A percentile compares a stretch with the other conserved stretches of the same genome.
These are phyloP conservation scores for Capsicum rhomboideum DNA, from an alignment of 257 asterid genomes.

Conservation along the genomic window DNA sequence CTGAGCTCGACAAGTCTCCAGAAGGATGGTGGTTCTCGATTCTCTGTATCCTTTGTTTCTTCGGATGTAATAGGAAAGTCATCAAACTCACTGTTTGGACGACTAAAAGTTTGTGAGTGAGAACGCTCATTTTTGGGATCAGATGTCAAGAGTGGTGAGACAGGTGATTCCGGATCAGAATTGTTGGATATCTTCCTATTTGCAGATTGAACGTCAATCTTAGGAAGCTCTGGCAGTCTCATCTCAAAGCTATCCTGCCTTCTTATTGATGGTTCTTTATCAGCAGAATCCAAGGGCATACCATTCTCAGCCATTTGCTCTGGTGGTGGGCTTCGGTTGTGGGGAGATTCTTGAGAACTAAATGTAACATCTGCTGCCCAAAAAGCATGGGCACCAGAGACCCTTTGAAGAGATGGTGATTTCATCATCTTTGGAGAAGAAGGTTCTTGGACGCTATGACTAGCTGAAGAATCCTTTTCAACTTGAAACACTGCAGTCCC, in stretches of 20 bases:
- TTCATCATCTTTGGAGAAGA: conserved; percentile 88
- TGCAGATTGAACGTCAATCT: conserved; percentile 81
- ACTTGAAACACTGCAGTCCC: conserved; percentile 69
- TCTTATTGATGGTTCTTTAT: conserved; percentile 85
- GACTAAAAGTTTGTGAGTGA: conserved; percentile 94
- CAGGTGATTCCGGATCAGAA: conserved; percentile 97
- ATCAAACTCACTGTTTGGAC: conserved; percentile 67
- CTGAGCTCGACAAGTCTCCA: conserved; percentile 99
- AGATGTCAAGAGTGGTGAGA: conserved; percentile 98
- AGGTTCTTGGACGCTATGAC: conserved; percentile 75
- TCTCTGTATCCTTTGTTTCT: conserved; percentile 40
- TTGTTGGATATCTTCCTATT: conserved; percentile 50
- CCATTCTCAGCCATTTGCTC: conserved; percentile 91
- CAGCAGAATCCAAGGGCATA: conserved; percentile 32
- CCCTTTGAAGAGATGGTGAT: conserved; percentile 94
- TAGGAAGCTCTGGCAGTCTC: conserved; percentile 91
- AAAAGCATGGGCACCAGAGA: conserved; percentile 58
- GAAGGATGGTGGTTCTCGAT: conserved; percentile 67
- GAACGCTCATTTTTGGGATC: conserved; percentile 97
- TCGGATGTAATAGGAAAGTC: conserved; percentile 32
- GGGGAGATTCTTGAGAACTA: conserved; percentile 77
- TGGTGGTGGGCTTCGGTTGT: conserved; percentile 72
- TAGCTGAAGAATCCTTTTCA: conserved; percentile 79
- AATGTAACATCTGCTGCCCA: conserved; percentile 60
- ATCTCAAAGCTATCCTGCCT: conserved; percentile 98